Percentiles rank a stretch among this genome's conserved stretches.
Conservation (phyloP, 2,329 filamentous ascomycete species). For the Penicillium sp. region DNA sequence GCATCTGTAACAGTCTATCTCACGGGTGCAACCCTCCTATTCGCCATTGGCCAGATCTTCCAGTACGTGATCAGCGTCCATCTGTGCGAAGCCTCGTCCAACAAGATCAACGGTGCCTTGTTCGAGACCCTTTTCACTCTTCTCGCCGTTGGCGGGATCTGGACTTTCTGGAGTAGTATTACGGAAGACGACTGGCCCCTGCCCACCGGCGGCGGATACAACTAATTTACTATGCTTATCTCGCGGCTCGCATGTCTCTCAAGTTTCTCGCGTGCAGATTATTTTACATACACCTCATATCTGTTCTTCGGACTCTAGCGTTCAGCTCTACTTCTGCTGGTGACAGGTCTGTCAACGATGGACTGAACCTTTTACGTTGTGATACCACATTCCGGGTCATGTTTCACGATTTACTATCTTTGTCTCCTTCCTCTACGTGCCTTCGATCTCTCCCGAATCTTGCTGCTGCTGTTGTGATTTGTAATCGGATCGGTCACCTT, state of each 20-base stretch:
- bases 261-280: conserved; percentile 6
- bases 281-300: conserved; percentile 12
- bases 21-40: conserved; percentile 66
- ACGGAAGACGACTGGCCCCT: conserved; percentile 97
- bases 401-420: conserved; percentile 23
- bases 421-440: neutral
- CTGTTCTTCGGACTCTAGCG: conserved; percentile 3
- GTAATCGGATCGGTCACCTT: conserved; percentile 4
- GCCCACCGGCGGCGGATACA: conserved; percentile 38
- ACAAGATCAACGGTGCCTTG: conserved; percentile 86
- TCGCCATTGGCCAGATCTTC: conserved; percentile 91
- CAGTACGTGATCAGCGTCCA: conserved; percentile 89
- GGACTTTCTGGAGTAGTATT: conserved; percentile 98
- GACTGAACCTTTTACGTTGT: conserved; percentile 20
- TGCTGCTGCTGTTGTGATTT: conserved; percentile 4
- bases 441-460: conserved; percentile 1
- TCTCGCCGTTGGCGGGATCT: conserved; percentile 73
- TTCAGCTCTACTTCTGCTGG: conserved; percentile 9
- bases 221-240: conserved; percentile 15
- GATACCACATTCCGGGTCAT: conserved; percentile 25
- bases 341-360: conserved; percentile 14
- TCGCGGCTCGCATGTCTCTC: conserved; percentile 3
- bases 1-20: conserved; percentile 60
- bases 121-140: conserved; percentile 94
- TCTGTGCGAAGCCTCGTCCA: conserved; percentile 76